Base-by-base conservation (phyloP, 805 yeast genomes). In the Ogataea pini region DNA sequence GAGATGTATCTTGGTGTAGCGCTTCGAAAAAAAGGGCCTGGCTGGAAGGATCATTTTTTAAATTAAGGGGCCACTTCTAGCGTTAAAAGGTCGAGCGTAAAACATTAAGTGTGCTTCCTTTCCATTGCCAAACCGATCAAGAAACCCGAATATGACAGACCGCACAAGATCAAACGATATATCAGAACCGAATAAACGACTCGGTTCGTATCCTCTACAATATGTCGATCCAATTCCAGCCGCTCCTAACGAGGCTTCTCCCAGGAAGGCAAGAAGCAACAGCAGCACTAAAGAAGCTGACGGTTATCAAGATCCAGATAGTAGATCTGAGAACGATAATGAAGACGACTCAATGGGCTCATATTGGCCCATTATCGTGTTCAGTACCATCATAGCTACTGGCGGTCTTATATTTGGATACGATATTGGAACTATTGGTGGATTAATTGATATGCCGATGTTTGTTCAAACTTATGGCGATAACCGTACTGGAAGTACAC, bases 381-480 rank as follows among this genome's bases (percentile, higher is more conserved):
- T 52, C 50, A 54, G 67, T 3, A 28, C 59, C 3, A 50, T 57
- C 5, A 63, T 68, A 19, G 58, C 68, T 6, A 40, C 61, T 3
- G 66, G 70, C 9, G 73, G 72, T 2, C 52, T 69, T 6, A 46
- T 65, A 0, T 69, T 66, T 44, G 73, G 73, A 1, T 67, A 60
- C 49, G 73, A 69, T 54, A 66, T 69, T 27, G 73, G 73, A 1
- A 64, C 65, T 1, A 56, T 69, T 40, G 72, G 72, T 4, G 72
- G 70, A 0, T 29, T 67, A 19, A 48, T 68, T 12, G 66, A 64
- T 36, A 51, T 65, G 43, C 64, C 69, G 3, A 31, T 57, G 3
- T 68, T 68, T 47, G 48, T 36, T 25, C 6, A 14, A 3, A 49
- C 42, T 0, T 67, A 47, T 55, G 70, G 68, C 1, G 62, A 67